Conservation (phyloP, 805 yeast species). For the Teunomyces lycoperdinae region DNA sequence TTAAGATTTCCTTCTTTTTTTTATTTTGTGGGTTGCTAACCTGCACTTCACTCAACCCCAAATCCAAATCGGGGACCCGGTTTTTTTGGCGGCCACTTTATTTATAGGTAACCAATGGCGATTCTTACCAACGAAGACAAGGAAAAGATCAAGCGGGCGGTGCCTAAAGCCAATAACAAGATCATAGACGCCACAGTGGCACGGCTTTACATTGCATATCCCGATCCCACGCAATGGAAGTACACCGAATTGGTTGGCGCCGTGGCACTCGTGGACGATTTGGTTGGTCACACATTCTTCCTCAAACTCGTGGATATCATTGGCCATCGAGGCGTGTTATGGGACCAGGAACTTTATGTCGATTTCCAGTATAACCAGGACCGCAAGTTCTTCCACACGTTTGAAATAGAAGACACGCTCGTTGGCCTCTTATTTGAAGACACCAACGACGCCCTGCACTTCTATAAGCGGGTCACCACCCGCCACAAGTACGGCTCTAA, state of each 20-base stretch:
- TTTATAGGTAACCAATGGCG: conserved; percentile 24
- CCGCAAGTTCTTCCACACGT: conserved; percentile 89
- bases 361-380: conserved; percentile 91
- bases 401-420: conserved; percentile 86
- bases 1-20: not conserved
- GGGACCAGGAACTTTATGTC: conserved; percentile 96
- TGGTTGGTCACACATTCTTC: conserved; percentile 92
- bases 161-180: conserved; percentile 86
- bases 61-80: not conserved
- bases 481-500: conserved; percentile 84
- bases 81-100: not conserved
- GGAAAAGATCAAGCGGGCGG: conserved; percentile 82
- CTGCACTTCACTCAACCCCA: not conserved
- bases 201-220: conserved; percentile 83
- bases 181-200: conserved; percentile 90
- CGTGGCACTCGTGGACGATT: conserved; percentile 79
- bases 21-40: not conserved
- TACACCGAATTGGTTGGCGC: conserved; percentile 92
- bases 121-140: conserved; percentile 57
- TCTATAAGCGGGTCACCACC: conserved; percentile 69
- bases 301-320: conserved; percentile 82
- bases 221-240: conserved; percentile 76
- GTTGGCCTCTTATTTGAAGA: conserved; percentile 90
- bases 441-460: conserved; percentile 80
- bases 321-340: conserved; percentile 81